Evolutionary conservation across 1,139 yeast species (phyloP).

Genomic region (Ogataea hybrid): DNA sequence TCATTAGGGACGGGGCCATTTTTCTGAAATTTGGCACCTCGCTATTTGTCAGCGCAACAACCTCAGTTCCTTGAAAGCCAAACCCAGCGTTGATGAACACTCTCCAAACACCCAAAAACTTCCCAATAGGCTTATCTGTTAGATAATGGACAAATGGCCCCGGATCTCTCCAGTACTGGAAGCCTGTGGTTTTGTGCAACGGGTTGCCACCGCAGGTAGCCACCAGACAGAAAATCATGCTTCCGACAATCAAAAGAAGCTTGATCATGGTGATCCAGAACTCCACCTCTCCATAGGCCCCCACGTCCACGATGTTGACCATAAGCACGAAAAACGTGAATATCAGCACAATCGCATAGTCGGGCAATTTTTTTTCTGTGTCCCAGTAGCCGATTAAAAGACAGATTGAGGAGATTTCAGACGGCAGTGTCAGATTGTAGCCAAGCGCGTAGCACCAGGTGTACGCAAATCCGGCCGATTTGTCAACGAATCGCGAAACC

Average conservation of each 20-base stretch:
- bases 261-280: constrained; percentile 67
- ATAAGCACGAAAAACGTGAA: constrained; percentile 55
- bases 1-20: constrained; percentile 81
- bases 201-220: constrained; percentile 41
- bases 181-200: constrained; percentile 59
- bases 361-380: constrained; percentile 48
- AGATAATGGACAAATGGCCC: constrained; percentile 69
- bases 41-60: constrained; percentile 87
- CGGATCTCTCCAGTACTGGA: constrained; percentile 90
- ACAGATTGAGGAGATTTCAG: constrained; percentile 76
- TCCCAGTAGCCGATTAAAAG: constrained; percentile 73
- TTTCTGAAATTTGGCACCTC: constrained; percentile 81
- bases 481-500: constrained; percentile 59
- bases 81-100: constrained; percentile 63
- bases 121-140: constrained; percentile 48
- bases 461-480: constrained; percentile 72
- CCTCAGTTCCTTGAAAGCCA: constrained; percentile 79
- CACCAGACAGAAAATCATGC: constrained; percentile 48
- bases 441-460: constrained; percentile 84
- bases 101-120: constrained; percentile 58
- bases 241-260: constrained; percentile 52
- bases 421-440: constrained; percentile 78
- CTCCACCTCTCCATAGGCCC: constrained; percentile 64
- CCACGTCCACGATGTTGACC: constrained; percentile 60
- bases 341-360: constrained; percentile 74